A percentile compares a stretch with the other conserved stretches of the same genome.
These are phyloP conservation scores for Sextonia rubra DNA, from an alignment of 164 flowering plant genomes.

Conservation along the genomic window DNA sequence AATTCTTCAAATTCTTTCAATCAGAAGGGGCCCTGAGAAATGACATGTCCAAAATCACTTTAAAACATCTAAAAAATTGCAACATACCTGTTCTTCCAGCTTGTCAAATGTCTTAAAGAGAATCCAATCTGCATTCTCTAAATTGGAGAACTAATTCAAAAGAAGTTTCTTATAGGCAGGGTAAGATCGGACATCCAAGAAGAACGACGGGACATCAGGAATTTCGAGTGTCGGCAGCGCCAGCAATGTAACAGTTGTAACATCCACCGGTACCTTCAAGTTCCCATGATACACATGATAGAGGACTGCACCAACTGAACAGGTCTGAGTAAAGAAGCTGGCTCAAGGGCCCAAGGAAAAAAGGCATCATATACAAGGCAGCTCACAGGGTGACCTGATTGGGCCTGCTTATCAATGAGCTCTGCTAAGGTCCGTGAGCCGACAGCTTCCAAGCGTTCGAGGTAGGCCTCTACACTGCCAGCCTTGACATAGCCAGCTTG, in stretches of 20 bases:
- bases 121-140: conserved; percentile 30
- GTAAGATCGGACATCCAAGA: not conserved
- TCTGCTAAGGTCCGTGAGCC: conserved; percentile 8
- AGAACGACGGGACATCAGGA: conserved; percentile 29
- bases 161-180: conserved; percentile 1
- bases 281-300: conserved; percentile 9
- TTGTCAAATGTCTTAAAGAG: conserved; percentile 36
- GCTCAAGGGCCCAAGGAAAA: conserved; percentile 18
- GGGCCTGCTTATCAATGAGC: conserved; percentile 7
- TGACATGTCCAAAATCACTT: no score
- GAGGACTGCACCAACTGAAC: conserved; percentile 11
- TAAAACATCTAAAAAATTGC: not conserved
- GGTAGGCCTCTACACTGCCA: not conserved
- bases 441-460: not conserved
- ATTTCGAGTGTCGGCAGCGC: conserved; percentile 25
- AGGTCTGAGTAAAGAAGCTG: conserved; percentile 18
- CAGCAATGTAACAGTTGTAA: conserved; percentile 19
- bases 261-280: conserved; percentile 14
- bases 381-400: not conserved
- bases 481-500: conserved; percentile 5
- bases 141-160: conserved; percentile 33
- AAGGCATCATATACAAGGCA: conserved; percentile 12
- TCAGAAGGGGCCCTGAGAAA: not conserved
- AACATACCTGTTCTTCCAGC: conserved; percentile 37
- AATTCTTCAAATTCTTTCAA: not conserved